A percentile compares a stretch with the other conserved stretches of the same genome.
Evolutionary conservation across 495 filamentous ascomycete genomes (phyloP).

Genomic region (Penicillium coprophilum): DNA sequence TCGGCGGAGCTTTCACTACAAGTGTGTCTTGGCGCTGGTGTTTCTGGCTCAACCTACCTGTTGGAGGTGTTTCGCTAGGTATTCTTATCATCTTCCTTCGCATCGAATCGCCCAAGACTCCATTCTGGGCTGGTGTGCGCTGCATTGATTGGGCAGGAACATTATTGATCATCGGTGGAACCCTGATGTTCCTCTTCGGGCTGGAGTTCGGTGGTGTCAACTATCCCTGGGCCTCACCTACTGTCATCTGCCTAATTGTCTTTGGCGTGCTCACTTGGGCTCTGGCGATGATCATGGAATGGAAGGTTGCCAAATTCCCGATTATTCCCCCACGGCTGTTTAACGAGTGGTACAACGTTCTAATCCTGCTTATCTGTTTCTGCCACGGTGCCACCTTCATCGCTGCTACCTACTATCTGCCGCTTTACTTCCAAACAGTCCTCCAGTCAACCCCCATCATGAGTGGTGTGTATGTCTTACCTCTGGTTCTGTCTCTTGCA

Average conservation of each 20-base stretch:
- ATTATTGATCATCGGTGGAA: constrained; percentile 68
- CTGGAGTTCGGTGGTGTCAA: constrained; percentile 74
- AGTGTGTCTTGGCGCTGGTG: constrained; percentile 63
- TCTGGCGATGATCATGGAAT: constrained; percentile 67
- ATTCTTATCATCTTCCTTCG: constrained; percentile 70
- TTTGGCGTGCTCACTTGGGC: constrained; percentile 65
- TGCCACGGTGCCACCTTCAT: constrained; percentile 75
- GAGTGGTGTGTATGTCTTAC: constrained; percentile 77
- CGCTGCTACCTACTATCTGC: constrained; percentile 69
- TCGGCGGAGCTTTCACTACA: constrained; percentile 74
- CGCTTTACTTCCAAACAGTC: constrained; percentile 76
- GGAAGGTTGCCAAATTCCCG: constrained; percentile 70
- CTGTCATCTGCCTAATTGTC: constrained; percentile 74
- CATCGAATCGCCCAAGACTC: constrained; percentile 73
- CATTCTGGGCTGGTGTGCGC: constrained; percentile 65
- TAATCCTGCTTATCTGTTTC: constrained; percentile 57
- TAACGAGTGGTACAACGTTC: constrained; percentile 56
- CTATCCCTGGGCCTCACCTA: constrained; percentile 73
- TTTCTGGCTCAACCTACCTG: constrained; percentile 69
- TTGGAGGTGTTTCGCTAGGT: constrained; percentile 66
- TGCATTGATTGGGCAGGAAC: constrained; percentile 77
- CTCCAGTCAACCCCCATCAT: constrained; percentile 70
- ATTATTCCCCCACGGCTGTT: constrained; percentile 76
- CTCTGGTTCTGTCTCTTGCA: constrained; percentile 70
- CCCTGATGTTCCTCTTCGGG: constrained; percentile 78